Evolutionary conservation across 2,329 filamentous ascomycete genomes (phyloP).

Genomic region (Fusarium pseudocircinatum): DNA sequence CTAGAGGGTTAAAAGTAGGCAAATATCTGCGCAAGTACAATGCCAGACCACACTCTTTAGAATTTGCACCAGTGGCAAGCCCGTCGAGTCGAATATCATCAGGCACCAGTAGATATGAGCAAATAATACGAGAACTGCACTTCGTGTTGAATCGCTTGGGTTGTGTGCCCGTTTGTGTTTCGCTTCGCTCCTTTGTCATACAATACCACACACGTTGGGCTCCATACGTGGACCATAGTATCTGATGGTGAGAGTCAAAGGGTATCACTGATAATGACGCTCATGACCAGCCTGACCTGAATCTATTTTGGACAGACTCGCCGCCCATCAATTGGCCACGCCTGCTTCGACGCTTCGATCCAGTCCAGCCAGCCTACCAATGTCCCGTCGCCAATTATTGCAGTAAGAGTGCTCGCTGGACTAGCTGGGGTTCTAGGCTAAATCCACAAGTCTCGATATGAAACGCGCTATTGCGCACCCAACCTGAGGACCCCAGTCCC

Average conservation of each 20-base stretch:
- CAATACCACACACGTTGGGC: neutral
- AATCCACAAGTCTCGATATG: conserved; percentile 23
- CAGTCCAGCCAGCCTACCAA: neutral
- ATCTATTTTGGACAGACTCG: neutral
- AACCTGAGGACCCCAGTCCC: conserved; percentile 25
- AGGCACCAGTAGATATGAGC: neutral
- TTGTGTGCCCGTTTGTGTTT: conserved; percentile 9
- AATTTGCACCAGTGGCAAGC: neutral
- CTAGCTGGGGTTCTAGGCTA: conserved; percentile 1
- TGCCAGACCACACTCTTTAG: conserved; percentile 1
- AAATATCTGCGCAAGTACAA: neutral
- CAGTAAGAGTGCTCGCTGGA: conserved; percentile 5
- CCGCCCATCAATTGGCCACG: conserved; percentile 19
- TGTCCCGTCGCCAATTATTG: conserved; percentile 19
- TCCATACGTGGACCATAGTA: neutral
- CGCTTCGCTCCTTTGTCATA: conserved; percentile 12
- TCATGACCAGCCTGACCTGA: conserved; percentile 7
- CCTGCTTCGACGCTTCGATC: conserved; percentile 6
- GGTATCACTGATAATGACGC: neutral
- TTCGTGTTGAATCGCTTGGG: conserved; percentile 4
- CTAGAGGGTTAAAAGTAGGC: neutral
- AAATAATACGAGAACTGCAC: conserved; percentile 12
- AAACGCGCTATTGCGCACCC: conserved; percentile 37
- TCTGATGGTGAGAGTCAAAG: conserved; percentile 4
- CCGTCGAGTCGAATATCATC: neutral